Conservation (phyloP, 768 basidiomycete genomes). For the Ramaria sp. region DNA sequence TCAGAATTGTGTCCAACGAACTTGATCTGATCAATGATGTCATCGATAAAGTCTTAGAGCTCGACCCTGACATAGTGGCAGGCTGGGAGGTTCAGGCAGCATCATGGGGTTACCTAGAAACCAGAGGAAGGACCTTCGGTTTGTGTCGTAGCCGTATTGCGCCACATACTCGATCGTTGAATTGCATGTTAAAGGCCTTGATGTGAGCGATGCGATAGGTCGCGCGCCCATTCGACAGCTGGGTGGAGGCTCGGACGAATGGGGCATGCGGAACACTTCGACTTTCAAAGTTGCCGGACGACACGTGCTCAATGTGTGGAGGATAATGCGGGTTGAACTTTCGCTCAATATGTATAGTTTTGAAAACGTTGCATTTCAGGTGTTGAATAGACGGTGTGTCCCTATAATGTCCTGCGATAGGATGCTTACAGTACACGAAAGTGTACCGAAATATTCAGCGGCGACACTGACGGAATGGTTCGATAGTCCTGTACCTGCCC, state of each 20-base stretch:
- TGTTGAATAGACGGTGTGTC: slow-evolving; percentile 62
- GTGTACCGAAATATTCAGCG: slow-evolving; percentile 66
- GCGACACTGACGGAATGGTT: slow-evolving; percentile 61
- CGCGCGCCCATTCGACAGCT: slow-evolving; percentile 48
- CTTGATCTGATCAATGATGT: slow-evolving; percentile 70
- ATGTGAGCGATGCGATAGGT: slow-evolving; percentile 62
- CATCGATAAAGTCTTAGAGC: slow-evolving; percentile 57
- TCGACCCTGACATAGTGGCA: slow-evolving; percentile 85
- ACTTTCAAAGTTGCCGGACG: slow-evolving; percentile 79
- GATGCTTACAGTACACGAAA: slow-evolving; percentile 19
- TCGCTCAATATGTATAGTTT: slow-evolving; percentile 72
- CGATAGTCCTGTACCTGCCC: slow-evolving; percentile 43
- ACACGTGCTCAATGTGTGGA: slow-evolving; percentile 89
- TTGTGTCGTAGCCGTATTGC: slow-evolving; percentile 9
- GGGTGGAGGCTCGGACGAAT: slow-evolving; percentile 40
- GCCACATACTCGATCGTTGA: neutral
- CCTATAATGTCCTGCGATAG: neutral
- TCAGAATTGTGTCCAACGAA: slow-evolving; percentile 56
- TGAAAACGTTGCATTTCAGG: slow-evolving; percentile 80
- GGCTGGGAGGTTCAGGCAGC: slow-evolving; percentile 87
- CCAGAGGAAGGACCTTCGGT: slow-evolving; percentile 58
- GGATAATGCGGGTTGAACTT: slow-evolving; percentile 81
- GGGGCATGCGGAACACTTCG: slow-evolving; percentile 64
- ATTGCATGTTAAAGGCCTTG: slow-evolving; percentile 41
- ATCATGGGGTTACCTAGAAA: slow-evolving; percentile 85